Percentiles rank a stretch among this genome's conserved stretches.
Evolutionary conservation across 2,329 filamentous ascomycete species (phyloP).

Genomic region (Uncinocarpus reesii): DNA sequence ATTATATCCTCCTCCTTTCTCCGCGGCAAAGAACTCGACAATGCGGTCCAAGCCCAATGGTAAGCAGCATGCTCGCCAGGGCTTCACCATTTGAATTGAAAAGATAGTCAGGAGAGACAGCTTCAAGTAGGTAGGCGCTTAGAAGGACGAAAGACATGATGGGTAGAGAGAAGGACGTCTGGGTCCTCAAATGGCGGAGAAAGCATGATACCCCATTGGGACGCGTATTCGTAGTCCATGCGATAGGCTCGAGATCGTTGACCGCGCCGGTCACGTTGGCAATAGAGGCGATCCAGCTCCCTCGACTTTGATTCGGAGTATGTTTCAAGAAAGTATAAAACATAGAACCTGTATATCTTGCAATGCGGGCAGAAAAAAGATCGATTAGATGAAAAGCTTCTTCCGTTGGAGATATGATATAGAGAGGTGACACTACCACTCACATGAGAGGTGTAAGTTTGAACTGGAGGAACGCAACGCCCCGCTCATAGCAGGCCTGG

Average conservation of each 20-base stretch:
- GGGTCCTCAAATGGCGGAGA: slow-evolving; percentile 34
- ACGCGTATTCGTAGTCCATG: slow-evolving; percentile 27
- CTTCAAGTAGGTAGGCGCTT: slow-evolving; percentile 31
- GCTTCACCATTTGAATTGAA: slow-evolving; percentile 25
- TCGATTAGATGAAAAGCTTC: slow-evolving; percentile 1
- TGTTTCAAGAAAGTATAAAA: slow-evolving; percentile 34
- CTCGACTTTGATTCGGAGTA: slow-evolving; percentile 31
- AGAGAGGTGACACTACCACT: neutral
- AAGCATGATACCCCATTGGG: slow-evolving; percentile 32
- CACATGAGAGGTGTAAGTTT: slow-evolving; percentile 35
- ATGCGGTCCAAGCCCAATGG: slow-evolving; percentile 30
- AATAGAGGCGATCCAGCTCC: slow-evolving; percentile 30
- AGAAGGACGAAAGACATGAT: slow-evolving; percentile 35
- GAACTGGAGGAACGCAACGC: slow-evolving; percentile 29
- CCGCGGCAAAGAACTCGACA: slow-evolving; percentile 36
- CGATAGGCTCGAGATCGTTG: slow-evolving; percentile 28
- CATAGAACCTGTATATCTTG: slow-evolving; percentile 29
- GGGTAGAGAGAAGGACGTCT: slow-evolving; percentile 31
- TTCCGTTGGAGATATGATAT: neutral
- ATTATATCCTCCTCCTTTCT: slow-evolving; percentile 34
- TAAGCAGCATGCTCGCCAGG: slow-evolving; percentile 35
- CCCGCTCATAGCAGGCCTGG: slow-evolving; percentile 27
- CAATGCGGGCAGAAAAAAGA: neutral
- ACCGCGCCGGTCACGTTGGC: slow-evolving; percentile 30
- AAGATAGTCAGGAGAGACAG: slow-evolving; percentile 28